Evolutionary conservation across 306 rosid species (phyloP).

Genomic region (Trifolium subterraneum): DNA sequence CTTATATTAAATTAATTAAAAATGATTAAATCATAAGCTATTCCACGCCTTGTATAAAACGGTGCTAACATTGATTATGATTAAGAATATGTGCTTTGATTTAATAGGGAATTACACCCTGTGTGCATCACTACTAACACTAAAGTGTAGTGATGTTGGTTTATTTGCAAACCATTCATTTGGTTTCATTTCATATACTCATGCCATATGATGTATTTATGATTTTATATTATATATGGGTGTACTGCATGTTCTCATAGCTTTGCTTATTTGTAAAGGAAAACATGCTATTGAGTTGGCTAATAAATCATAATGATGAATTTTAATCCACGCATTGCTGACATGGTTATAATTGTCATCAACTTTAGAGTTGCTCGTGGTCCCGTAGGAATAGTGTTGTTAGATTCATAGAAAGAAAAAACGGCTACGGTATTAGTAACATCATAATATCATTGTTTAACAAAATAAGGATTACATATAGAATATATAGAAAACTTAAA

Average conservation of each 20-base stretch:
- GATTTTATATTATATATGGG: background rate
- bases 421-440: no score
- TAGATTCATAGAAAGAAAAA: no score
- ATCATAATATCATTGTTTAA: no score
- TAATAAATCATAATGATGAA: conserved; percentile 45
- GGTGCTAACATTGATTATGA: conserved; percentile 46
- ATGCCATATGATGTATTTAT: conserved; percentile 4
- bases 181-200: background rate
- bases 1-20: conserved; percentile 1
- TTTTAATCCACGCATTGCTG: conserved; percentile 48
- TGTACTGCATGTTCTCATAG: conserved; percentile 25
- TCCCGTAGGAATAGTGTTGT: background rate
- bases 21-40: conserved; percentile 42
- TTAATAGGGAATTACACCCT: background rate
- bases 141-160: conserved; percentile 29
- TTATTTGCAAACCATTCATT: conserved; percentile 31
- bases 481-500: no score
- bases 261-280: conserved; percentile 65
- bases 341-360: conserved; percentile 41
- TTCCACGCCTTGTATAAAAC: conserved; percentile 47
- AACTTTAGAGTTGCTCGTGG: background rate
- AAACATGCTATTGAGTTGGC: conserved; percentile 44
- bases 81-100: conserved; percentile 15
- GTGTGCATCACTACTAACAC: conserved; percentile 32
- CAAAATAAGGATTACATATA: no score